Conservation (phyloP, 179 eudicot species). For the Pouteria campechiana region DNA sequence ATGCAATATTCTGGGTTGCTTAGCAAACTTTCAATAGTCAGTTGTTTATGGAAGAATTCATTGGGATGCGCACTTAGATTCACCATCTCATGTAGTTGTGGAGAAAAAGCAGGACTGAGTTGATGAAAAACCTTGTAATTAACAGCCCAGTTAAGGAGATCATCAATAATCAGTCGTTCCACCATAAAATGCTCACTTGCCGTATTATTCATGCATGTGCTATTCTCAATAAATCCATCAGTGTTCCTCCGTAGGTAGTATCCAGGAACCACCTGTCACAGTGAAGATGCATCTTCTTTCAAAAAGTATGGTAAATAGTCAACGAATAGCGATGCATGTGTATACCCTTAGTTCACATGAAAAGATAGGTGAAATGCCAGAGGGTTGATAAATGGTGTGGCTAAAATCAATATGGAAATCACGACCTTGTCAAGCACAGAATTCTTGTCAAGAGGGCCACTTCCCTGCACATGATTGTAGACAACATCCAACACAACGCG, state of each 20-base stretch:
- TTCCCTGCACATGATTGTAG: slow-evolving; percentile 82
- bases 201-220: slow-evolving; percentile 81
- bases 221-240: slow-evolving; percentile 68
- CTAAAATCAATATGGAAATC: slow-evolving; percentile 2
- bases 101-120: not conserved
- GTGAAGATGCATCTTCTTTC: not conserved
- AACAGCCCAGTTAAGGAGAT: slow-evolving; percentile 75
- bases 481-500: slow-evolving; percentile 95
- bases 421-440: slow-evolving; percentile 94
- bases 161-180: slow-evolving; percentile 83
- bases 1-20: too few species aligned
- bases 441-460: slow-evolving; percentile 61
- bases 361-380: not conserved
- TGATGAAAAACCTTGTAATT: slow-evolving; percentile 93
- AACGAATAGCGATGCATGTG: not conserved
- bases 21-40: too few species aligned
- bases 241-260: slow-evolving; percentile 75
- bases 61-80: too few species aligned
- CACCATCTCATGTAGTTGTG: not conserved
- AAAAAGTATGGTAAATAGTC: not conserved
- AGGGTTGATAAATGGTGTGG: not conserved
- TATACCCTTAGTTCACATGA: not conserved
- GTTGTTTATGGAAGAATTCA: too few species aligned
- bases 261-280: slow-evolving; percentile 83
- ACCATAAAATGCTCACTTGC: slow-evolving; percentile 99